These are phyloP conservation scores for Coelastrella sp. DNA, from an alignment of 139 green algal species.

Conservation along the genomic window DNA sequence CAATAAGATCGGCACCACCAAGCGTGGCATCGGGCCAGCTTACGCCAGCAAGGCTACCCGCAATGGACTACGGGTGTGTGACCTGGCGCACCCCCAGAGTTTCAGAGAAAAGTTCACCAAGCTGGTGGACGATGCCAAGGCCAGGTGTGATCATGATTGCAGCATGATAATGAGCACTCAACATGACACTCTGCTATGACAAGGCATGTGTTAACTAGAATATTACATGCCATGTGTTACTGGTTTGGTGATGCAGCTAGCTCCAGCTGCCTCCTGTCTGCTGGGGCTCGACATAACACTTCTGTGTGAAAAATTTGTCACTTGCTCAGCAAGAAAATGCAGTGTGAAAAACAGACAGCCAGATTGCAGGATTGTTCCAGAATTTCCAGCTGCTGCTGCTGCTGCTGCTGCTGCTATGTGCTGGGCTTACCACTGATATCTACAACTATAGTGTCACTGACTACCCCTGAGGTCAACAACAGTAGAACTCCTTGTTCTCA, in stretches of 20 bases:
- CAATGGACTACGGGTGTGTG: conserved; percentile 94
- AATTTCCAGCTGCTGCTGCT: too few species aligned
- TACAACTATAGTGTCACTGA: too few species aligned
- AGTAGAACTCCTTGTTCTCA: too few species aligned
- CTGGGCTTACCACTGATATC: too few species aligned
- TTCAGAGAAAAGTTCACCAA: conserved; percentile 83
- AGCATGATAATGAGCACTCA: neutral
- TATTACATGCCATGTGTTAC: too few species aligned
- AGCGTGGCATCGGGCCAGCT: conserved; percentile 97
- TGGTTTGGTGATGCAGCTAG: neutral
- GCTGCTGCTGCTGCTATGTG: too few species aligned
- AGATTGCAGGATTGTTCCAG: too few species aligned
- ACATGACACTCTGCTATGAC: too few species aligned
- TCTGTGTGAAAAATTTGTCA: too few species aligned
- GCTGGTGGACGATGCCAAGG: conserved; percentile 59
- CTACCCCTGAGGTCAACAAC: too few species aligned
- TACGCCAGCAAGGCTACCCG: conserved; percentile 97
- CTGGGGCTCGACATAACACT: conserved; percentile 75
- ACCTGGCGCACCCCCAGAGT: conserved; percentile 76
- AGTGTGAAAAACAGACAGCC: too few species aligned
- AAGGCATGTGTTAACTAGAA: neutral
- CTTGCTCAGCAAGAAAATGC: too few species aligned
- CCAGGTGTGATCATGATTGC: neutral
- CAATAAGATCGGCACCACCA: conserved; percentile 98
- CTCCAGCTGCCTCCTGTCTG: conserved; percentile 57